phyloP scores from a whole-genome alignment of 768 basidiomycete genomes.

The Hygrocybe coccinea region DNA sequence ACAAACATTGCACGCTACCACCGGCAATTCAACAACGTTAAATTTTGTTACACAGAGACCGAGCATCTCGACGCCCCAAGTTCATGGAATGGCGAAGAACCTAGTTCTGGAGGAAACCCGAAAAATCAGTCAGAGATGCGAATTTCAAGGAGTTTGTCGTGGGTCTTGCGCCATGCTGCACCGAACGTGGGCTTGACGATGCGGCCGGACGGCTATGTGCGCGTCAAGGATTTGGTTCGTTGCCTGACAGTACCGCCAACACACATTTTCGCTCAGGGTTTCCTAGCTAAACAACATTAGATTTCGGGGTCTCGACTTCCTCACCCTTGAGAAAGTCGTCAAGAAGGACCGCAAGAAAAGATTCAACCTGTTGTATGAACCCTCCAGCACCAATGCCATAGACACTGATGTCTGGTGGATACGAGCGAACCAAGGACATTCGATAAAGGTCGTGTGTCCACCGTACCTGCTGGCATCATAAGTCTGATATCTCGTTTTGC shows the following conservation, averaged over 20 bases:
- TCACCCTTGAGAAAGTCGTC: constrained; percentile 45
- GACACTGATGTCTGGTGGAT: constrained; percentile 48
- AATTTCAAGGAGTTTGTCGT: constrained; percentile 22
- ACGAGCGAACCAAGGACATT: constrained; percentile 67
- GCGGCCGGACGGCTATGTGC: constrained; percentile 72
- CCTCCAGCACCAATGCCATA: constrained; percentile 19
- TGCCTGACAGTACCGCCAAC: no score
- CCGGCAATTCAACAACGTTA: no score
- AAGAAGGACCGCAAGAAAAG: constrained; percentile 42
- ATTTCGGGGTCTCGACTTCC: constrained; percentile 46
- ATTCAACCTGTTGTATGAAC: constrained; percentile 29
- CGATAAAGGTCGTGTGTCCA: constrained; percentile 38
- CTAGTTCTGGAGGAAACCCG: no score
- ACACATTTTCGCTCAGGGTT: neutral
- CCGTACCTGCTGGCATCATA: neutral
- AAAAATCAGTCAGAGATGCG: neutral
- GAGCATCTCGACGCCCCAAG: no score
- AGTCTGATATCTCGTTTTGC: constrained; percentile 14
- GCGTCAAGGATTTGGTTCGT: constrained; percentile 67
- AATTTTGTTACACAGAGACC: no score
- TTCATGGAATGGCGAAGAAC: no score
- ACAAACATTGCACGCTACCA: no score
- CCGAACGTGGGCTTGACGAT: constrained; percentile 53
- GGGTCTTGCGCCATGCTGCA: constrained; percentile 73
- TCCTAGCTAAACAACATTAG: constrained; percentile 53